Evolutionary conservation across 2,329 filamentous ascomycete genomes (phyloP), one percentile per base, ranked within the genome.

Genomic region (Aspergillus sp.): DNA sequence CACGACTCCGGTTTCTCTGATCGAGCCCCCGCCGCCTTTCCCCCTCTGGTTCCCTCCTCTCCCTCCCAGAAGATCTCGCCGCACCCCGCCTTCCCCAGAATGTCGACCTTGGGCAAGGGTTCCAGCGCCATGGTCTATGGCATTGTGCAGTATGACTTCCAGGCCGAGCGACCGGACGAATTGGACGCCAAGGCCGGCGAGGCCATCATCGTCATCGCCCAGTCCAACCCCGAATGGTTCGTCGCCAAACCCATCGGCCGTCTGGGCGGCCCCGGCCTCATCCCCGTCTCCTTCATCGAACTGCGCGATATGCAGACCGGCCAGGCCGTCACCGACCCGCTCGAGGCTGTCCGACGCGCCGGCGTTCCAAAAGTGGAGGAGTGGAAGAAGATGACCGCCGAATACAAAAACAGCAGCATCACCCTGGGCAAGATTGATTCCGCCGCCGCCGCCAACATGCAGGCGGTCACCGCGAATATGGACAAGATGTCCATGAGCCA

Each of bases 331-430:
- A 72, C 82, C 16, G 90, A 97, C 70, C 85, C 93, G 0, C 80
- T 89, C 22, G 92, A 92, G 26, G 93, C 94, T 1, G 90, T 99
- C 51, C 84, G 85, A 63, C 86, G 87, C 62, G 94, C 94, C 1
- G 92, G 93, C 17, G 92, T 99, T 7, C 94, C 94, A 11, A 88
- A 87, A 65, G 94, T 99, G 3, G 94, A 99, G 68, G 94, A 99
- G 65, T 99, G 94, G 94, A 99, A 99, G 79, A 95, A 95, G 76
- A 96, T 96, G 90, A 92, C 94, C 0, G 93, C 93, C 51, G 93
- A 96, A 59, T 99, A 99, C 76, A 99, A 99, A 79, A 96, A 97
- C 70, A 96, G 92, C 71, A 97, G 94, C 74, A 97, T 99, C 68
- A 93, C 92, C 0, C 78, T 99, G 40, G 94, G 94, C 60, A 95